Evolutionary conservation across 83 land plant genomes (phyloP).

Genomic region (Larix sibirica): DNA sequence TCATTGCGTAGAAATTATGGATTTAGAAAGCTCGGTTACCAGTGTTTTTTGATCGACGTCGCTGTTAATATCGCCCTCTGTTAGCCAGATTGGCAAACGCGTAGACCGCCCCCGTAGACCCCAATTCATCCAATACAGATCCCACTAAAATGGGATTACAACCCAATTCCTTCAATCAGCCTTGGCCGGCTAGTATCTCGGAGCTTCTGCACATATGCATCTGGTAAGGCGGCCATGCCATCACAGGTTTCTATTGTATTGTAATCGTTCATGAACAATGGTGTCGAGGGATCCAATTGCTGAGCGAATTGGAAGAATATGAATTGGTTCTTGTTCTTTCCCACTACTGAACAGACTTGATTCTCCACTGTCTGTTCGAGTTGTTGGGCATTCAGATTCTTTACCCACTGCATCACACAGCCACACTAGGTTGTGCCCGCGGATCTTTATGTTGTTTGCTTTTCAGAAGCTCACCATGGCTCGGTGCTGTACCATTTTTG

Average conservation of each 20-base stretch:
- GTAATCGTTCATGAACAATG: slow-evolving; percentile 80
- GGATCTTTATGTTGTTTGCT: slow-evolving; percentile 41
- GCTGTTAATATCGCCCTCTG: slow-evolving; percentile 87
- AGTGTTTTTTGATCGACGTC: no score
- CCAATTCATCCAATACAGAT: slow-evolving; percentile 61
- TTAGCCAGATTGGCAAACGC: slow-evolving; percentile 78
- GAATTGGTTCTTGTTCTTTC: slow-evolving; percentile 57
- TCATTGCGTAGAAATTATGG: no score
- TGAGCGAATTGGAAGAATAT: slow-evolving; percentile 48
- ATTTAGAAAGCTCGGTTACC: no score
- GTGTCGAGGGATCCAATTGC: slow-evolving; percentile 44
- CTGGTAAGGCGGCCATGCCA: slow-evolving; percentile 38
- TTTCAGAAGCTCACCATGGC: slow-evolving; percentile 62
- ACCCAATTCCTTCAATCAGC: slow-evolving; percentile 54
- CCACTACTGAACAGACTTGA: slow-evolving; percentile 48
- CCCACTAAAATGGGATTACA: slow-evolving; percentile 81
- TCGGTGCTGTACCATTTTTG: no score
- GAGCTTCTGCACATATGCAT: slow-evolving; percentile 23
- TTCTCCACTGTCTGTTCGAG: slow-evolving; percentile 44
- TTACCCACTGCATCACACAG: slow-evolving; percentile 61
- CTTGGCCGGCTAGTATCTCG: slow-evolving; percentile 19
- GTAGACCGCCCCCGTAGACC: slow-evolving; percentile 1
- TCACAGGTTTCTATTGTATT: slow-evolving; percentile 63
- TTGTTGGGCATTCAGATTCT: slow-evolving; percentile 19
- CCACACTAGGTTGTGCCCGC: slow-evolving; percentile 92